Conservation (phyloP, 495 filamentous ascomycete species). For the Aeminium ludgeri region DNA sequence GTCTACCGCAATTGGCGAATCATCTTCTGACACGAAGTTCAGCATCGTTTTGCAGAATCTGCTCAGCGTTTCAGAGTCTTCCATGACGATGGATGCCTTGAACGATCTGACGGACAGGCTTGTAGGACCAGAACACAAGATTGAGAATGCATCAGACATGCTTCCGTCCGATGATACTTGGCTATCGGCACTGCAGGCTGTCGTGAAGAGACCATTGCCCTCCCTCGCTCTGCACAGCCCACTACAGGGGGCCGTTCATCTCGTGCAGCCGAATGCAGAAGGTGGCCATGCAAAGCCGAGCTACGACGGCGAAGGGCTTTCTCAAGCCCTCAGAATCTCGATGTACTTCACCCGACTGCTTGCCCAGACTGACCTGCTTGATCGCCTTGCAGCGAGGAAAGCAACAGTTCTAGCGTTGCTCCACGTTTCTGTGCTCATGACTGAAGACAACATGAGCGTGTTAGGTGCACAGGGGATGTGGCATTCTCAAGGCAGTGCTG, state of each 20-base stretch:
- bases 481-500: slow-evolving; percentile 26
- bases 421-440: slow-evolving; percentile 35
- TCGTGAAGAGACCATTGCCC: background rate
- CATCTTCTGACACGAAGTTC: slow-evolving; percentile 20
- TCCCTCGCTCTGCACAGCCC: slow-evolving; percentile 46
- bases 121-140: slow-evolving; percentile 18
- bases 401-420: slow-evolving; percentile 6
- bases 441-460: slow-evolving; percentile 47
- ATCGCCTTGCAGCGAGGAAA: background rate
- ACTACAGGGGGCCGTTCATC: slow-evolving; percentile 50
- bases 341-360: slow-evolving; percentile 46
- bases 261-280: slow-evolving; percentile 30
- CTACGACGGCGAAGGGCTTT: slow-evolving; percentile 50
- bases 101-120: slow-evolving; percentile 36
- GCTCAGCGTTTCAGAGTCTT: slow-evolving; percentile 32
- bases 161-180: slow-evolving; percentile 5
- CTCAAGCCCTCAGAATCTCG: slow-evolving; percentile 56
- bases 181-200: slow-evolving; percentile 1
- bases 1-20: slow-evolving; percentile 26
- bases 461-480: slow-evolving; percentile 40
- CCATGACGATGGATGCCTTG: slow-evolving; percentile 36
- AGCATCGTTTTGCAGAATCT: slow-evolving; percentile 27
- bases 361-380: slow-evolving; percentile 14
- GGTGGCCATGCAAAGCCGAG: background rate
- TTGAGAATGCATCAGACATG: background rate